Evolutionary conservation across 352 stramenopile species (phyloP).

Genomic region (Phytophthora brassicae): DNA sequence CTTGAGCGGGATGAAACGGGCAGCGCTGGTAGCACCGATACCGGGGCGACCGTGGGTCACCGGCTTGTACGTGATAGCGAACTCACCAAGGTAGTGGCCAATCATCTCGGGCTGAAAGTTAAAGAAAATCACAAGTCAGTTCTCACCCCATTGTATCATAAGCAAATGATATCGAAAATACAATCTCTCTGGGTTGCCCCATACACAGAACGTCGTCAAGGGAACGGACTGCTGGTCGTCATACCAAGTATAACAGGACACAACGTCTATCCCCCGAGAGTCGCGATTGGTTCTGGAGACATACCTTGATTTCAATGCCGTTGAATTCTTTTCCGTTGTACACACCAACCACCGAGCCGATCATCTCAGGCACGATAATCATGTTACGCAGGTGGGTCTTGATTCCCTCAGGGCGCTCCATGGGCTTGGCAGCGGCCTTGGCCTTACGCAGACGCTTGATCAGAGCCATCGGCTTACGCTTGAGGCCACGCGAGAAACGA

Average conservation of each 20-base stretch:
- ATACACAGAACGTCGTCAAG: slow-evolving; percentile 89
- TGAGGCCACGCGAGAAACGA: slow-evolving; percentile 98
- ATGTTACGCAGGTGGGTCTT: slow-evolving; percentile 99
- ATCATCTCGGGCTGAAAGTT: slow-evolving; percentile 96
- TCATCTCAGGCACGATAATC: slow-evolving; percentile 99
- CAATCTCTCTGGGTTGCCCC: slow-evolving; percentile 84
- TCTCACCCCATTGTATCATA: too few species aligned
- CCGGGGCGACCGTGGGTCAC: slow-evolving; percentile 98
- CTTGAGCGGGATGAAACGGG: slow-evolving; percentile 99
- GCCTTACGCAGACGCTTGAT: slow-evolving; percentile 99
- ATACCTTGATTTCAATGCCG: slow-evolving; percentile 99
- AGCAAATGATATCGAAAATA: too few species aligned
- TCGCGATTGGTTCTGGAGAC: slow-evolving; percentile 80
- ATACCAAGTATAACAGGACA: background rate
- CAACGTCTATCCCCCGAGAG: slow-evolving; percentile 87
- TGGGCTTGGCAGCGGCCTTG: slow-evolving; percentile 96
- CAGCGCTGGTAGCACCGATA: slow-evolving; percentile 97
- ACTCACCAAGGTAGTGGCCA: slow-evolving; percentile 99
- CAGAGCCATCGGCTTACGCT: slow-evolving; percentile 99
- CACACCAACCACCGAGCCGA: slow-evolving; percentile 98
- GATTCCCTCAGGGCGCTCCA: slow-evolving; percentile 98
- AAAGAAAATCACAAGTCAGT: slow-evolving; percentile 20
- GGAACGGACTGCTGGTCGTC: slow-evolving; percentile 57
- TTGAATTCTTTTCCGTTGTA: slow-evolving; percentile 99
- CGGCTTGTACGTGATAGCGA: slow-evolving; percentile 99